Base-by-base conservation (phyloP, 176 grass and related monocot genomes). In the Saccharum spontaneum region DNA sequence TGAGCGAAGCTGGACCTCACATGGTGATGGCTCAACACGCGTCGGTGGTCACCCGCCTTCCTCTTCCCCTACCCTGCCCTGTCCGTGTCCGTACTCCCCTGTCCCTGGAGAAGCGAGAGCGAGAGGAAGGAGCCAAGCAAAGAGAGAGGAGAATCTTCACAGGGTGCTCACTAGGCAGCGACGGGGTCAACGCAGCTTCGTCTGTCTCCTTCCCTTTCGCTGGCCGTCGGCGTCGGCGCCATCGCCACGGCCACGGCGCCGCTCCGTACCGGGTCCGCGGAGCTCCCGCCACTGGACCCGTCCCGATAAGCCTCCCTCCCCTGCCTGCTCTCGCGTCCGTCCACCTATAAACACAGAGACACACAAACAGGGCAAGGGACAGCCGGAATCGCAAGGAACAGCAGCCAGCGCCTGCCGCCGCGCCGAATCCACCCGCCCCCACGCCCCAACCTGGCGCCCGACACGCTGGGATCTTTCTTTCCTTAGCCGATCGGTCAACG, bases 401-500 rank as follows among this genome's bases (percentile, higher is more conserved):
- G 68, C 55, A 8, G 7, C 44, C 26, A 15, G 54, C 18, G 28
- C 55, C 55, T 33, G 13, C 34, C 34, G 12, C 17, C 5, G 39
- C 22, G n/a, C 24, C 59, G 40, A 68, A 80, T 80, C 78, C 78
- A 34, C 6, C 31, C 3, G 43, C 8, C 9, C 50, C 7, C 12
- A 18, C 3, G 43, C 8, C 44, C 50, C 13, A 30, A 71, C 59
- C 68, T 52, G 41, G n/a, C 14, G 2, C 79, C 4, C 22, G 67
- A 26, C 49, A 76, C 30, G 30, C 57, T 39, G 23, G 46, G 52
- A 62, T 86, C 75, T 45, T 71, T 34, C 34, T 59, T 69, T 44
- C 73, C 84, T 63, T 20, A 16, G 26, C 75, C 23, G 26, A 79
- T 48, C 52, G 67, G 76, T 86, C 75, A 86, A 72, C 76, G 67